Conservation (phyloP, 441 rosid genomes). For the Rhodomyrtus psidioides region DNA sequence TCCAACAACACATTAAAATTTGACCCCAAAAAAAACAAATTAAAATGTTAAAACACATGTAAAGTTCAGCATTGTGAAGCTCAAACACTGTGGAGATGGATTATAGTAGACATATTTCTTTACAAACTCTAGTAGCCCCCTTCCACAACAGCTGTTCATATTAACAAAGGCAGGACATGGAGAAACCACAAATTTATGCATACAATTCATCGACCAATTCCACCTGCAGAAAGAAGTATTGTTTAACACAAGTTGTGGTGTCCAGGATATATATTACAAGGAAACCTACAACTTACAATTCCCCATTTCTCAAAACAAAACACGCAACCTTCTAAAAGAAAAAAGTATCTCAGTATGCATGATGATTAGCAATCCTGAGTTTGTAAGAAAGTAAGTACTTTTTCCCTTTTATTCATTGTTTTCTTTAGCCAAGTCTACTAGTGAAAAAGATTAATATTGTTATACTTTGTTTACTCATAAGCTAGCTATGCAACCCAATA, state of each 20-base stretch:
- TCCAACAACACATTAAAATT: slow-evolving; percentile 10
- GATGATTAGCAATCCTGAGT: not conserved
- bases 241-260: not conserved
- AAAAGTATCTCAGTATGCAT: not conserved
- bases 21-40: no score
- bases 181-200: not conserved
- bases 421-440: not conserved
- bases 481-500: not conserved
- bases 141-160: not conserved
- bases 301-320: not conserved
- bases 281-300: not conserved
- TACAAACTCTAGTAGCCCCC: not conserved
- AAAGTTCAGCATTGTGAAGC: not conserved
- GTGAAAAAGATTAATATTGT: not conserved
- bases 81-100: not conserved
- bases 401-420: not conserved
- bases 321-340: not conserved
- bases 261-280: not conserved
- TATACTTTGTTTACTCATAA: not conserved
- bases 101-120: not conserved
- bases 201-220: not conserved
- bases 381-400: not conserved
- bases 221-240: not conserved
- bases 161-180: not conserved
- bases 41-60: not conserved